A percentile compares a stretch with the other conserved stretches of the same genome.
These are phyloP conservation scores for Tremellales sp. DNA, from an alignment of 1,284 basidiomycete genomes.

Conservation along the genomic window DNA sequence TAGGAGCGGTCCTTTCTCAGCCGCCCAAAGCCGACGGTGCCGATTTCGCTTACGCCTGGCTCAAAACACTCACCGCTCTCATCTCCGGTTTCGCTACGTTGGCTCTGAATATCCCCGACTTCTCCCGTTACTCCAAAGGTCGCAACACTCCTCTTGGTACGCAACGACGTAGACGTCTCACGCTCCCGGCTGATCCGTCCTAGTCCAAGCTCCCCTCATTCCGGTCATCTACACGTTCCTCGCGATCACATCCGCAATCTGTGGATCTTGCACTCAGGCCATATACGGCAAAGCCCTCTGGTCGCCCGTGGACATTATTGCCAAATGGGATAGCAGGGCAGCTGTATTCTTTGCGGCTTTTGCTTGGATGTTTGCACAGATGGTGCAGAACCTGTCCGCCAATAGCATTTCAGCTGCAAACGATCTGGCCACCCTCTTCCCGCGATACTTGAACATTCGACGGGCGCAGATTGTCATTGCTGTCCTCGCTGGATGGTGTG, in stretches of 20 bases:
- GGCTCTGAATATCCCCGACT: slow-evolving; percentile 17
- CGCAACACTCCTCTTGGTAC: too few relatives aligned
- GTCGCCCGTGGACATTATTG: slow-evolving; percentile 61
- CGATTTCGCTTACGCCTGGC: slow-evolving; percentile 4
- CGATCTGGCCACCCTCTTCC: slow-evolving; percentile 48
- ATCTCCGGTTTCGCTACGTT: slow-evolving; percentile 14
- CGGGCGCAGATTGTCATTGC: slow-evolving; percentile 70
- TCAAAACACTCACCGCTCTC: slow-evolving; percentile 14
- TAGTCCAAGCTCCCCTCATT: too few relatives aligned
- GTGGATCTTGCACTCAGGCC: slow-evolving; percentile 21
- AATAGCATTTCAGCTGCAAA: slow-evolving; percentile 55
- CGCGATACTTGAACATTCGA: slow-evolving; percentile 49
- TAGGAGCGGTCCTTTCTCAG: slow-evolving; percentile 55
- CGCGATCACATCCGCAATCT: too few relatives aligned
- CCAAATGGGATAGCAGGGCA: slow-evolving; percentile 52
- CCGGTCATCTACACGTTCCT: too few relatives aligned
- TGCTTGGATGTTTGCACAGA: slow-evolving; percentile 46
- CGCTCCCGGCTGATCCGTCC: slow-evolving; percentile 11
- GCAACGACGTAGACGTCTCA: too few relatives aligned
- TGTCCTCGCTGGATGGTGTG: slow-evolving; percentile 65
- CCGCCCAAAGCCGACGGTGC: slow-evolving; percentile 6
- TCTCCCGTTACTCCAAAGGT: slow-evolving; percentile 16
- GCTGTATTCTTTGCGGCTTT: slow-evolving; percentile 66
- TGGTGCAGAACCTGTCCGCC: slow-evolving; percentile 65
- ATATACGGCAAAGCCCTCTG: slow-evolving; percentile 41